These are phyloP conservation scores for Penicillium sp. DNA, from an alignment of 2,329 filamentous ascomycete species.

Conservation along the genomic window DNA sequence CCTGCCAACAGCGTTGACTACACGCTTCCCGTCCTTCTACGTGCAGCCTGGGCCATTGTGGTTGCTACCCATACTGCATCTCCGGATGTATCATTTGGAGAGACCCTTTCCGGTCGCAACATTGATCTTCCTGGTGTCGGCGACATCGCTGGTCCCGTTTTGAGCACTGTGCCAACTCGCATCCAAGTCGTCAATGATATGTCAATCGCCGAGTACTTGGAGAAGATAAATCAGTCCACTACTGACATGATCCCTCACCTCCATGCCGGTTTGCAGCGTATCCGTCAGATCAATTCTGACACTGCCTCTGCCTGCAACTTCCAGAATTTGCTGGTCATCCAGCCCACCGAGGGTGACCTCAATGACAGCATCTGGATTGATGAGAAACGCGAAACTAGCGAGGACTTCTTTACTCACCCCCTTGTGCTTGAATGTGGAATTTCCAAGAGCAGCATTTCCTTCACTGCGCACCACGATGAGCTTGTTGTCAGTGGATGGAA, in stretches of 20 bases:
- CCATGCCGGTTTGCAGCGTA: slow-evolving; percentile 58
- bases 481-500: slow-evolving; percentile 54
- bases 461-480: slow-evolving; percentile 67
- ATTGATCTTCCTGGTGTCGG: slow-evolving; percentile 51
- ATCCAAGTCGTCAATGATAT: slow-evolving; percentile 40
- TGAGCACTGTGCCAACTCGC: slow-evolving; percentile 40
- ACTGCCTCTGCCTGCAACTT: slow-evolving; percentile 48
- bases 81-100: slow-evolving; percentile 55
- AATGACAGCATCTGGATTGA: slow-evolving; percentile 30
- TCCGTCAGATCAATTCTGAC: slow-evolving; percentile 55
- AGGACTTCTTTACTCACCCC: slow-evolving; percentile 59
- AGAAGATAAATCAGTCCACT: slow-evolving; percentile 57
- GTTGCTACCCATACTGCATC: slow-evolving; percentile 50
- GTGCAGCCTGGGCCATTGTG: slow-evolving; percentile 55
- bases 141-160: slow-evolving; percentile 48
- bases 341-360: slow-evolving; percentile 28
- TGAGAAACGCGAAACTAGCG: slow-evolving; percentile 55
- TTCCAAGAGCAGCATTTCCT: slow-evolving; percentile 52
- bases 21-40: slow-evolving; percentile 53
- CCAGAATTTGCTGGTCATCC: slow-evolving; percentile 49
- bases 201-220: slow-evolving; percentile 52
- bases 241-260: slow-evolving; percentile 63
- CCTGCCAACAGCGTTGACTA: slow-evolving; percentile 20
- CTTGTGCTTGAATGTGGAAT: slow-evolving; percentile 67
- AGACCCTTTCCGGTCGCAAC: slow-evolving; percentile 56